Base-by-base conservation (phyloP, 768 basidiomycete species). In the Tricholoma hemisulphureum region DNA sequence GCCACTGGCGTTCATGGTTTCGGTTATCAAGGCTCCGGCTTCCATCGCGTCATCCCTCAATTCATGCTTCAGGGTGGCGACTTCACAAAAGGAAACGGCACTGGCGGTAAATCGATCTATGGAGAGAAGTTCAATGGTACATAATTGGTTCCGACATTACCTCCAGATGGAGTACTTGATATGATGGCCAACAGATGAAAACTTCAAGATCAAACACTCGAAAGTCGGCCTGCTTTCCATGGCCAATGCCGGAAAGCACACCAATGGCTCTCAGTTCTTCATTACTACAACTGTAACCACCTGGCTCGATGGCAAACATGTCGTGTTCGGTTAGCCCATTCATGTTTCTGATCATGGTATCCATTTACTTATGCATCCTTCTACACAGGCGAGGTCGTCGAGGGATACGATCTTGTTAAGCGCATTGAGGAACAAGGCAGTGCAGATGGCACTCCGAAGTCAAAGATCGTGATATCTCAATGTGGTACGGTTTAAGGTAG, bases 51-150 rank as follows among this genome's bases (percentile, higher is more conserved):
- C 66, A 93, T 94, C 68, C 89, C 88, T 18, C 41, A 67, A 39
- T 95, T 93, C 75, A 93, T 93, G 91, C 79, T 93, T 57, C 93
- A 95, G 72, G 93, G 92, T 23, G 94, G 94, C 56, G 93, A 95
- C 70, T 96, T 96, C 71, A 89, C 87, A 61, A 64, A 57, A 16
- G 68, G 72, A 26, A 75, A 89, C 58, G 91, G 91, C 14, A 90
- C 88, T 9, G 91, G 91, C 58, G 91, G 91, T 49, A 89, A 86
- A 73, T 88, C 86, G 23, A 90, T 90, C 69, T 90, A 88, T 58
- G 89, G 89, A 61, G 75, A 76, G 48, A 86, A 83, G 65, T 90
- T 89, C 60, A 67, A 65, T 6, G 89, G 87, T 88, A 35, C 46
- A 77, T 68, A 37, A 46, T 52, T 23, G 14, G 21, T 13, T 53